Evolutionary conservation across 257 asterid species (phyloP), one percentile per base, ranked within the genome.

Genomic region (Cruciata laevipes): DNA sequence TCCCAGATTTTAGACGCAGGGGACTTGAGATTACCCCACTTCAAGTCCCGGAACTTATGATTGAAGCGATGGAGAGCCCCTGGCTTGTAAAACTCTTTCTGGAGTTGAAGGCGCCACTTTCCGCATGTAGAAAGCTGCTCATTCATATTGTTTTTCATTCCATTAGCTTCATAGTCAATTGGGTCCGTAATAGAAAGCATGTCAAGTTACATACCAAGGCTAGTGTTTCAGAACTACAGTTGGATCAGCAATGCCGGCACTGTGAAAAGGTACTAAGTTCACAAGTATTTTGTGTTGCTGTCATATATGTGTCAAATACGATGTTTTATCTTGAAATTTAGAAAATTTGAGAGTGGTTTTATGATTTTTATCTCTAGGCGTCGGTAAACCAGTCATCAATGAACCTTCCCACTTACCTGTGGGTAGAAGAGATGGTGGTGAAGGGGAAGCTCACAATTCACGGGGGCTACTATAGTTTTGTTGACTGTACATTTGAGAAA

Each of bases 391-490:
- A 74, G 65, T 94, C 99, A 17, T 69, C 90, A 81, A 23, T 82
- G 86, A 88, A 84, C 83, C 74, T 94, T 58, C 95, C 90, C 11
- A 79, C 83, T 53, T 94, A 94, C 74, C 87, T 93, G 18, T 94
- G 97, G 99, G 80, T 94, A 37, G 83, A 84, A 76, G 95, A 88
- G 25, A 84, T 78, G 72, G 96, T 87, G 66, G 78, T 71, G 17
- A 81, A 81, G 57, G 89, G 90, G 73, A 82, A 31, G 53, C 89
- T 93, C 58, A 64, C 73, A 14, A 72, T 94, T 75, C 96, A 94
- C 20, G 99, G 99, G 61, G 99, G 97, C 76, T 88, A 94, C 86
- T 94, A 94, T 61, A 90, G 90, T 80, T 94, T 94, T 74, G 74
- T 78, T 3, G 87, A 88, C 65, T 90, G 99, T 63, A 81, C 95